Conservation (phyloP, 495 filamentous ascomycete species). For the Penicillium manginii region DNA sequence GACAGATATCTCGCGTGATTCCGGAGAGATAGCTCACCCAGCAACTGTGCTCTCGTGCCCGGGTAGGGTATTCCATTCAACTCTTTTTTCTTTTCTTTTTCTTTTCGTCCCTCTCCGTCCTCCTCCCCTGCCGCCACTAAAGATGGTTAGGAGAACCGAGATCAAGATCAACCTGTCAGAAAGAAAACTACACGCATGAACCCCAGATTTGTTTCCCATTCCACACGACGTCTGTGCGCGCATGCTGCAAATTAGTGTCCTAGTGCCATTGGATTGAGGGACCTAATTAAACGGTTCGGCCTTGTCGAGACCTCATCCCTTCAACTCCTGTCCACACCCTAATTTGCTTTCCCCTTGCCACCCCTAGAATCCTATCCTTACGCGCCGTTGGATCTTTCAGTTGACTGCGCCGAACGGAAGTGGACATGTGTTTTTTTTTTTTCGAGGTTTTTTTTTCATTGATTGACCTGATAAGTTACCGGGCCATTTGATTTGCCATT, state of each 20-base stretch:
- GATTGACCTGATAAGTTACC: background rate
- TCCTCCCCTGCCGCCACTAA: background rate
- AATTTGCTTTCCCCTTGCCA: constrained; percentile 6
- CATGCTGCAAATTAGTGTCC: constrained; percentile 24
- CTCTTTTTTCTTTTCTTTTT: background rate
- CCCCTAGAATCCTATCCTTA: constrained; percentile 9
- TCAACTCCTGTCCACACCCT: constrained; percentile 18
- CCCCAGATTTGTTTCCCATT: constrained; percentile 27
- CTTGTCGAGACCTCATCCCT: constrained; percentile 31
- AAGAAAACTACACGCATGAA: constrained; percentile 3
- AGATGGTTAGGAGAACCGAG: background rate
- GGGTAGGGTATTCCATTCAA: background rate
- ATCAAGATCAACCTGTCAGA: background rate
- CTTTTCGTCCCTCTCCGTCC: background rate
- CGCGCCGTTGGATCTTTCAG: constrained; percentile 8
- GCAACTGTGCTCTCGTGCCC: no score
- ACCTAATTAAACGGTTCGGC: constrained; percentile 25
- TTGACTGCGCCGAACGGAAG: constrained; percentile 6
- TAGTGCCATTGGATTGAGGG: constrained; percentile 5
- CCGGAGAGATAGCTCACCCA: background rate
- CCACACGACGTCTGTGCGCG: constrained; percentile 31
- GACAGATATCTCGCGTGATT: background rate
- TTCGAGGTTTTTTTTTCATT: background rate
- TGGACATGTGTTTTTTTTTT: constrained; percentile 2
- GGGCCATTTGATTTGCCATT: background rate